These are phyloP conservation scores for Suillus discolor DNA, from an alignment of 768 basidiomycete species.

Conservation along the genomic window DNA sequence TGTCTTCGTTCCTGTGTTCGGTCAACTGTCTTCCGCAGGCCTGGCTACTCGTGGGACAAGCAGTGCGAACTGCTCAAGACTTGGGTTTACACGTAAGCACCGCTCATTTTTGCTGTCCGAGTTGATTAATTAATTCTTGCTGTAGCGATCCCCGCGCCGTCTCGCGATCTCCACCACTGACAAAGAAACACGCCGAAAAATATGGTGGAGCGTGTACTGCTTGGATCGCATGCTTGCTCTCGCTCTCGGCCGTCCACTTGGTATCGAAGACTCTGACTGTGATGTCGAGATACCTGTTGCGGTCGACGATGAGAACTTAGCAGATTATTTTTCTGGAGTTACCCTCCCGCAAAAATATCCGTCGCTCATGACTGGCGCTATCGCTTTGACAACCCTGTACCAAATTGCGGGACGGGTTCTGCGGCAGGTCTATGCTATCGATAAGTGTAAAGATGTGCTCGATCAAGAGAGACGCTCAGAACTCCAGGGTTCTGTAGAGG, in stretches of 20 bases:
- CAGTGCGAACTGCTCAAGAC: constrained; percentile 87
- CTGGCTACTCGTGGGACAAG: constrained; percentile 91
- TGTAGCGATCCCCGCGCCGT: constrained; percentile 80
- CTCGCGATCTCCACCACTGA: constrained; percentile 71
- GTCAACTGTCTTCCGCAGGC: constrained; percentile 93
- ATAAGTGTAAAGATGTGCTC: constrained; percentile 71
- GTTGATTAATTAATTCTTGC: constrained; percentile 19
- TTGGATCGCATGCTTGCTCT: constrained; percentile 92
- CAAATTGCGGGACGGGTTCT: constrained; percentile 84
- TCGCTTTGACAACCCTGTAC: constrained; percentile 76
- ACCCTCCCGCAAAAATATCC: constrained; percentile 55
- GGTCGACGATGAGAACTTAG: constrained; percentile 78
- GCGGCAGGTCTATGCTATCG: constrained; percentile 80
- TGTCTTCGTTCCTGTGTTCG: constrained; percentile 90
- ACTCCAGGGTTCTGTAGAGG: constrained; percentile 77
- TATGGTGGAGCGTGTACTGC: constrained; percentile 94
- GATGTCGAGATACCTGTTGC: constrained; percentile 86
- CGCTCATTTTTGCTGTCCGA: constrained; percentile 7
- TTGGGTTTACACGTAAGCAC: constrained; percentile 84
- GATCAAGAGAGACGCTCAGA: constrained; percentile 76
- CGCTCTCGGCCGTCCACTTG: constrained; percentile 85
- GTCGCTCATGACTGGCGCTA: constrained; percentile 81
- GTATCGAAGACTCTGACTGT: constrained; percentile 87
- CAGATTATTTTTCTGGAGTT: constrained; percentile 71
- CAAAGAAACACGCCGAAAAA: constrained; percentile 87